phyloP scores from a whole-genome alignment of 352 stramenopile species.

The Phytophthora cryptogea region DNA sequence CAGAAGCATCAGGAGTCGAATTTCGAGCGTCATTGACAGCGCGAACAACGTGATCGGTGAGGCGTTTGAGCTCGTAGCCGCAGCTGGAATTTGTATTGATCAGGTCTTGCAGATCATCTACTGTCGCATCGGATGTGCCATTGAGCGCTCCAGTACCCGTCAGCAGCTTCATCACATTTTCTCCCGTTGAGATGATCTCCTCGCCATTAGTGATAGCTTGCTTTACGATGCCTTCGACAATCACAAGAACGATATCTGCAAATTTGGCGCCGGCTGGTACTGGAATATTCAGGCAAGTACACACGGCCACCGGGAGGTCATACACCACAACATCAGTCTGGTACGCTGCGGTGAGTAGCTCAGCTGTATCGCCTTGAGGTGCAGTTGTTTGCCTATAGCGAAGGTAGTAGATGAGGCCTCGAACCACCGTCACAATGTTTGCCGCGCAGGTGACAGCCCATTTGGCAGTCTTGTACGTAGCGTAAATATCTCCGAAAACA shows the following conservation, averaged over 20 bases:
- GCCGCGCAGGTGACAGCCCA: conserved; percentile 29
- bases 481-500: conserved; percentile 28
- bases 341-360: conserved; percentile 24
- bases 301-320: conserved; percentile 25
- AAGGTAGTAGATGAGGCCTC: conserved; percentile 25
- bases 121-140: conserved; percentile 12
- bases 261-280: conserved; percentile 21
- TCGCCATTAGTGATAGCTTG: conserved; percentile 33
- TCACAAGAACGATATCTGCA: conserved; percentile 14
- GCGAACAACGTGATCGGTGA: conserved; percentile 17
- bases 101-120: conserved; percentile 28
- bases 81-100: conserved; percentile 25
- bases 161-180: conserved; percentile 28
- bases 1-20: conserved; percentile 8
- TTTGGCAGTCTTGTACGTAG: conserved; percentile 27
- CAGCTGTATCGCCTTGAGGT: conserved; percentile 19
- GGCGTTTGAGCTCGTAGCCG: conserved; percentile 27
- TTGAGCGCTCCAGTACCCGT: conserved; percentile 26
- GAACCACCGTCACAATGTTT: conserved; percentile 27
- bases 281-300: conserved; percentile 16
- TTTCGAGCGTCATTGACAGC: conserved; percentile 25
- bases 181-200: conserved; percentile 31
- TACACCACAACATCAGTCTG: conserved; percentile 26
- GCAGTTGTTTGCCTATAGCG: conserved; percentile 27
- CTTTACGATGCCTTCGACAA: conserved; percentile 39